These are phyloP conservation scores for Penicillium sp. DNA, from an alignment of 2,329 filamentous ascomycete genomes.

Conservation along the genomic window DNA sequence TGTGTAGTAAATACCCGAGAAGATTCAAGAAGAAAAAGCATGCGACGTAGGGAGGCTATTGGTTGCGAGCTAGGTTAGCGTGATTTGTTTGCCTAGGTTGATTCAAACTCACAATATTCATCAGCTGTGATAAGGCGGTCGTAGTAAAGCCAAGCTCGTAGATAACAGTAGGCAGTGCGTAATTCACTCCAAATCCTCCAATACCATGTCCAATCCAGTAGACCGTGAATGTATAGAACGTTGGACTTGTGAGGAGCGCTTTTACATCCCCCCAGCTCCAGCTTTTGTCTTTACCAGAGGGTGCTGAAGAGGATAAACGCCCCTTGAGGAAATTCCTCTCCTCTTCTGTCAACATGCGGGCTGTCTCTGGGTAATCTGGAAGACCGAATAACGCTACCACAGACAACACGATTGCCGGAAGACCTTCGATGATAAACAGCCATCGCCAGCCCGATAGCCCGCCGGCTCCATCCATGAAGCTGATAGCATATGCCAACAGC, in stretches of 20 bases:
- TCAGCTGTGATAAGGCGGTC: conserved; percentile 45
- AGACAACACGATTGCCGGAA: conserved; percentile 35
- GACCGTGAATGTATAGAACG: conserved; percentile 39
- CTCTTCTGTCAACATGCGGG: conserved; percentile 30
- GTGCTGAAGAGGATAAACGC: conserved; percentile 32
- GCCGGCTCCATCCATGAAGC: conserved; percentile 38
- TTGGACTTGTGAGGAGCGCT: conserved; percentile 36
- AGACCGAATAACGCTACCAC: conserved; percentile 32
- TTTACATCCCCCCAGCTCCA: conserved; percentile 38
- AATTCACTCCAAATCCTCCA: conserved; percentile 44
- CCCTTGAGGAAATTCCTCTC: conserved; percentile 26
- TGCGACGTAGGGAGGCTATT: conserved; percentile 40
- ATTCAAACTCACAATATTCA: conserved; percentile 39
- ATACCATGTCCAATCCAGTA: conserved; percentile 48
- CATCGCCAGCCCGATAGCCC: conserved; percentile 41
- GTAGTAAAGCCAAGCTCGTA: conserved; percentile 46
- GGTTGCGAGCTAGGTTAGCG: background rate
- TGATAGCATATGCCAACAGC: conserved; percentile 40
- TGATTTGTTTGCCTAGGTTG: background rate
- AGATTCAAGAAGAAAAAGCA: conserved; percentile 42
- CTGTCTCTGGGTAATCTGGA: conserved; percentile 37
- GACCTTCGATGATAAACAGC: conserved; percentile 42
- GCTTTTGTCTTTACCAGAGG: conserved; percentile 31
- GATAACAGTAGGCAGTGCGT: conserved; percentile 46
- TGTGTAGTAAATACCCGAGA: conserved; percentile 38